Evolutionary conservation across 2,329 filamentous ascomycete species (phyloP).

Genomic region (Colletotrichum lupini): DNA sequence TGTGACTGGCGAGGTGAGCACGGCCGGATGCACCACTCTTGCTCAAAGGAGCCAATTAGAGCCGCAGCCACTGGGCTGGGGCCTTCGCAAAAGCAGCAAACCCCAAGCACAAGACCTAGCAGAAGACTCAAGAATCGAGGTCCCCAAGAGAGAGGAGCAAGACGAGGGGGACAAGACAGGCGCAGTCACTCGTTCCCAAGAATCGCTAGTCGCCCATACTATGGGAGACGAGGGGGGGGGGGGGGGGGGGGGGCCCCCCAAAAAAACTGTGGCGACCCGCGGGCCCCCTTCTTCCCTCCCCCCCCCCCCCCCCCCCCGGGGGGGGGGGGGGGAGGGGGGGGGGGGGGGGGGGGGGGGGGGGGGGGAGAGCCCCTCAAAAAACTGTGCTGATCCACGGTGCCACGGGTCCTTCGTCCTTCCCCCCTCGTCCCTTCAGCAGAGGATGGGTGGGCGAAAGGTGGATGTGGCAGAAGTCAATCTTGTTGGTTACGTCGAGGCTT

Average conservation of each 20-base stretch:
- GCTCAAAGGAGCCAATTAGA: slow-evolving; percentile 10
- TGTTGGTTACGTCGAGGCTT: not conserved
- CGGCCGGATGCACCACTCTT: slow-evolving; percentile 13
- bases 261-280: slow-evolving; percentile 29
- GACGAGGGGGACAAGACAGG: not conserved
- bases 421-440: slow-evolving; percentile 16
- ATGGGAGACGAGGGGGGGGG: not conserved
- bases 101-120: not conserved
- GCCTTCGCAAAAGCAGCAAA: slow-evolving; percentile 1
- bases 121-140: not conserved
- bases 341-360: not conserved
- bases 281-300: no score
- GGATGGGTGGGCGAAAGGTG: not conserved
- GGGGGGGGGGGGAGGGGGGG: no score
- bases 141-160: not conserved
- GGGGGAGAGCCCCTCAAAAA: slow-evolving; percentile 16
- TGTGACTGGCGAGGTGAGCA: slow-evolving; percentile 9
- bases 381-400: slow-evolving; percentile 32
- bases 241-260: not conserved
- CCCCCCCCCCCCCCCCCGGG: no score
- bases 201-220: not conserved
- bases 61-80: slow-evolving; percentile 11
- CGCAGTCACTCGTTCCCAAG: not conserved
- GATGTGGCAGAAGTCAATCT: not conserved
- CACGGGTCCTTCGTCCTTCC: slow-evolving; percentile 32